Evolutionary conservation across 805 yeast species (phyloP), one percentile per base, ranked within the genome.

Genomic region (Saitoella complicata): DNA sequence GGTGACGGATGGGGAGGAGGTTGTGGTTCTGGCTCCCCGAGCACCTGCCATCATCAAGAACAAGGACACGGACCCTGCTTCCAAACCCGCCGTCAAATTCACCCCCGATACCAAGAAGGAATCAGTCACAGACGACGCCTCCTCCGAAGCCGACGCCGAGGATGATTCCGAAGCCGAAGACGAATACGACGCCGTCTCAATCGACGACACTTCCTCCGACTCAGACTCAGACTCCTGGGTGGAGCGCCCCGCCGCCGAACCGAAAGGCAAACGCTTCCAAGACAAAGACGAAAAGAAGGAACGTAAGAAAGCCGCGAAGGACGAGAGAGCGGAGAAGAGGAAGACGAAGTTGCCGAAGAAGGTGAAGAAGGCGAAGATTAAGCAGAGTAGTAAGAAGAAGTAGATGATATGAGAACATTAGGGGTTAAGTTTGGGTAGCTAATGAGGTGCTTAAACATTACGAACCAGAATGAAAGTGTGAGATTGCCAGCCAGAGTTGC

Each of bases 1-100:
- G 35, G 73, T 69, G n/a, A 65, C 64, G 29, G 65, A 60, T 46
- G 58, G 59, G 40, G 57, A 21, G 4, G 21, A 21, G 21, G 21
- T 21, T 21, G 21, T 21, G 21, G 21, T 21, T 21, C 21, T 21
- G 21, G 21, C 21, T 21, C 21, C 21, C 4, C 2, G 21, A 21
- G 21, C 21, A 21, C 21, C 21, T 21, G 21, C 4, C 21, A 21
- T 4, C 21, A 21, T 21, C 21, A 21, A 21, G 21, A 21, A 21
- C 21, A 21, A 21, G 21, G 21, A 21, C 21, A 21, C 2, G 21
- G 21, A 21, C 21, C 21, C 21, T 21, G 21, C n/a, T 8, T 8
- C 51, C 9, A 11, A 46, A 3, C 42, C 44, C 30, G 42, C 31
- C 7, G 32, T 55, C 45, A 53, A 49, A 31, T 31, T 44, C 31